Conservation (phyloP, 2,329 filamentous ascomycete genomes). For the Cladobotryum mycophilum region DNA sequence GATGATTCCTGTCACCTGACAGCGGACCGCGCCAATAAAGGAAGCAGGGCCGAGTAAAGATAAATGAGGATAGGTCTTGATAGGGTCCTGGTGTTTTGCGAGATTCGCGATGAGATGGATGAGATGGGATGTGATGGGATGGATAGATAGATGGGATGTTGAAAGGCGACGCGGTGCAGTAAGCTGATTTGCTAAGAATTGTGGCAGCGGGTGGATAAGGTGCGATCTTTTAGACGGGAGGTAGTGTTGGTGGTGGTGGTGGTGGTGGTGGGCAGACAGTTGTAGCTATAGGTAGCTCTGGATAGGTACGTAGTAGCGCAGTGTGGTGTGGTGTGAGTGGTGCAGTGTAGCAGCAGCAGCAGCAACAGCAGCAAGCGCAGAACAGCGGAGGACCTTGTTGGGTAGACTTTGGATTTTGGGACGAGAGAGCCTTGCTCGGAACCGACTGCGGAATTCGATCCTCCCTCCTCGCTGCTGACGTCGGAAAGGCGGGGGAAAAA, state of each 20-base stretch:
- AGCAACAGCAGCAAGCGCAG: no score
- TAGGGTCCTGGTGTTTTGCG: slow-evolving; percentile 42
- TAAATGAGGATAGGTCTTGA: slow-evolving; percentile 38
- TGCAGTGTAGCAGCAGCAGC: no score
- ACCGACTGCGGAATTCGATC: no score
- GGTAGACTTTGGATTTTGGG: slow-evolving; percentile 7
- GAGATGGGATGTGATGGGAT: neutral
- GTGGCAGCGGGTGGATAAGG: slow-evolving; percentile 20
- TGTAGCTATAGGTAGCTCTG: no score
- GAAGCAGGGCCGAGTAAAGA: neutral
- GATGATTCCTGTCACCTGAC: slow-evolving; percentile 46
- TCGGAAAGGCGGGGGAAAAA: no score
- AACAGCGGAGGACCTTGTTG: no score
- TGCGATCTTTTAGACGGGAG: slow-evolving; percentile 16
- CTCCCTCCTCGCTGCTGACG: no score
- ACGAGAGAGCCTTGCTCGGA: no score
- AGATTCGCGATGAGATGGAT: slow-evolving; percentile 26
- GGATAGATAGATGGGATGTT: slow-evolving; percentile 20
- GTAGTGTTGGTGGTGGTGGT: slow-evolving; percentile 12
- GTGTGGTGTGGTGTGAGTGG: no score
- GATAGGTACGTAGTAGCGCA: no score
- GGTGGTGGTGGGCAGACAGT: no score
- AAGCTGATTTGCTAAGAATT: slow-evolving; percentile 46
- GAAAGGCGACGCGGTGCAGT: slow-evolving; percentile 30
- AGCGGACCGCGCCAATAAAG: slow-evolving; percentile 38